These are phyloP conservation scores for Cryptosporidium ubiquitum DNA, from an alignment of 169 alveolate species.

Conservation along the genomic window DNA sequence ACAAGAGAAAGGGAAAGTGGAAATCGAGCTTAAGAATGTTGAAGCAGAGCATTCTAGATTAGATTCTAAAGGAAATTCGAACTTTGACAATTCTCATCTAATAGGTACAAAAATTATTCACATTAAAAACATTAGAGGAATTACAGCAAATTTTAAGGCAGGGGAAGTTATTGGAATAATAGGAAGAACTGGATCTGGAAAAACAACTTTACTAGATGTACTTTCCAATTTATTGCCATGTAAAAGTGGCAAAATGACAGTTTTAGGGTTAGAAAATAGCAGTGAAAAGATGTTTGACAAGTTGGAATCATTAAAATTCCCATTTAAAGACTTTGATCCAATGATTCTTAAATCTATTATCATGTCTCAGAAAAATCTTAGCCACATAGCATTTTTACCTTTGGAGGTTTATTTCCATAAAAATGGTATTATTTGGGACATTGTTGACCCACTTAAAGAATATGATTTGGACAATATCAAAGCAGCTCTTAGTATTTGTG, in stretches of 20 bases:
- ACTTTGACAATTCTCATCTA: slow-evolving; percentile 29
- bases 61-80: slow-evolving; percentile 17
- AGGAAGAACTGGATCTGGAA: slow-evolving; percentile 73
- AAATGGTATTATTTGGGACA: slow-evolving; percentile 27
- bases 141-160: slow-evolving; percentile 4
- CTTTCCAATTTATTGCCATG: slow-evolving; percentile 1
- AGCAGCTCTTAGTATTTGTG: slow-evolving; percentile 59
- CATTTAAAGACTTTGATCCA: slow-evolving; percentile 22
- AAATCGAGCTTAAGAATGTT: background rate
- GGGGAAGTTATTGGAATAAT: slow-evolving; percentile 58
- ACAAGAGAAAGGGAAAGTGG: background rate
- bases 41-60: slow-evolving; percentile 41
- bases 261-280: background rate
- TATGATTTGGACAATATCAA: background rate
- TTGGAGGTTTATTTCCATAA: slow-evolving; percentile 30
- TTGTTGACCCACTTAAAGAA: slow-evolving; percentile 44
- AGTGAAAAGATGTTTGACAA: background rate
- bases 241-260: slow-evolving; percentile 6
- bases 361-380: slow-evolving; percentile 8
- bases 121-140: background rate
- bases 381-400: slow-evolving; percentile 44
- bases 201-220: slow-evolving; percentile 47
- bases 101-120: slow-evolving; percentile 32
- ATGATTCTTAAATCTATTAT: slow-evolving; percentile 4
- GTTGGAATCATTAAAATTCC: slow-evolving; percentile 4